Base-by-base conservation (phyloP, 2,329 filamentous ascomycete species). In the Knufia petricola region DNA sequence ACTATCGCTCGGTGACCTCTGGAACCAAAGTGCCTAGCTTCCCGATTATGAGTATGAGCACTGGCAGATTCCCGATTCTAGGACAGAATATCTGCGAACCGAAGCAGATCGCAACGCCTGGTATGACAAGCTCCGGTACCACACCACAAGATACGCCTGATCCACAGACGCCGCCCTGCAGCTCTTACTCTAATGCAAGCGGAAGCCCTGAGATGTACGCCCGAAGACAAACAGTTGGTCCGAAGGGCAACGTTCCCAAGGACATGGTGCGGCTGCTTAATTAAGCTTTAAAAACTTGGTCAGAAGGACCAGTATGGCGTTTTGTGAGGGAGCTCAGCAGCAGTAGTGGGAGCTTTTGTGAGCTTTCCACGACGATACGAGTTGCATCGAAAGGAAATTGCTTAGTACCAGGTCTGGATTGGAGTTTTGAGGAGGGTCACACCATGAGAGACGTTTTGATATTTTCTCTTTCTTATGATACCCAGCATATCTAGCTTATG, bases 231-330 rank as follows among this genome's bases (percentile, higher is more conserved):
- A 58, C 56, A 8, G 50, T 57, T 17, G 56, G 55, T 46, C 56
- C 56, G 13, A 50, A 52, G 9, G 55, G 55, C 13, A 38, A 45
- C n/a, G 44, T 57, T 32, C 56, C 56, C 3, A 49, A 50, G 15
- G 56, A 53, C 28, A 58, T 58, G 56, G 39, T 53, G 13, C 48
- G 45, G 15, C 48, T 58, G 34, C 44, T 58, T 46, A 36, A 36
- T 36, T 36, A n/a, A 36, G 32, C 32, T 8, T 36, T 4, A n/a
- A n/a, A 36, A 4, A 17, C 15, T 7, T n/a, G 6, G 7, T 6
- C 26, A 28, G 26, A 6, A 12, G 26, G 12, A 28, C 26, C 26
- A 28, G 12, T 6, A 12, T 12, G 26, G 26, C 32, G 32, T 8
- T 8, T n/a, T 13, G 6, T 36, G 32, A 6, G 13, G 32, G 32